phyloP scores from a whole-genome alignment of 352 stramenopile species.

The Albugo candida region DNA sequence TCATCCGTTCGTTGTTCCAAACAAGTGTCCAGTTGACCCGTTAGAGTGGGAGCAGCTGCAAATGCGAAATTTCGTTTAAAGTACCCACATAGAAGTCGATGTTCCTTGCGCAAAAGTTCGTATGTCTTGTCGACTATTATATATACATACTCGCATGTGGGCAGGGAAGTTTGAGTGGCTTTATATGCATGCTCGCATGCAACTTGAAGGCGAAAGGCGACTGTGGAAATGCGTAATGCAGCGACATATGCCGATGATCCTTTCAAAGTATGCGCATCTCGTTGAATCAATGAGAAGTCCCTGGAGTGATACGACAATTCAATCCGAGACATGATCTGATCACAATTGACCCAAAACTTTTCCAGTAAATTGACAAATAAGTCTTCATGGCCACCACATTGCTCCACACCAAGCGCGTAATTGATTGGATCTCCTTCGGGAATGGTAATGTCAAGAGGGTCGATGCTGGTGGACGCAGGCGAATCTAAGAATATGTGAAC shows the following conservation, averaged over 20 bases:
- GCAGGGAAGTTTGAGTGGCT: conserved; percentile 14
- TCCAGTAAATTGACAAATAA: conserved; percentile 61
- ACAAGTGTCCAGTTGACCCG: too few relatives aligned
- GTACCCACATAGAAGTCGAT: conserved; percentile 42
- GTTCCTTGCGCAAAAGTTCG: conserved; percentile 32
- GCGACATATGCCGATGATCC: conserved; percentile 63
- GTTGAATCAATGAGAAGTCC: conserved; percentile 27
- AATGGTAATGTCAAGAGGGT: conserved; percentile 24
- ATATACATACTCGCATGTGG: neutral
- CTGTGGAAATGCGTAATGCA: conserved; percentile 55
- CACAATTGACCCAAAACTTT: conserved; percentile 48
- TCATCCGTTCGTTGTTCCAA: neutral
- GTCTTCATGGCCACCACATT: conserved; percentile 59
- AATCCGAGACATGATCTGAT: conserved; percentile 35
- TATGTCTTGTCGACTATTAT: conserved; percentile 14
- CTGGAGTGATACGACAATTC: conserved; percentile 19
- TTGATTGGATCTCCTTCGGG: conserved; percentile 62
- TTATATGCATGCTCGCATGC: conserved; percentile 46
- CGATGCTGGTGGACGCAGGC: neutral
- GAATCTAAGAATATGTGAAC: neutral
- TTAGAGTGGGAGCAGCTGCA: too few relatives aligned
- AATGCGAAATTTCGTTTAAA: conserved; percentile 70
- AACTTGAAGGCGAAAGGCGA: conserved; percentile 59
- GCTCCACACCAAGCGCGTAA: conserved; percentile 52
- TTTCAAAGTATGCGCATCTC: conserved; percentile 66